Base-by-base conservation (phyloP, 768 basidiomycete species). In the Rhodotorula kratochvilovae region DNA sequence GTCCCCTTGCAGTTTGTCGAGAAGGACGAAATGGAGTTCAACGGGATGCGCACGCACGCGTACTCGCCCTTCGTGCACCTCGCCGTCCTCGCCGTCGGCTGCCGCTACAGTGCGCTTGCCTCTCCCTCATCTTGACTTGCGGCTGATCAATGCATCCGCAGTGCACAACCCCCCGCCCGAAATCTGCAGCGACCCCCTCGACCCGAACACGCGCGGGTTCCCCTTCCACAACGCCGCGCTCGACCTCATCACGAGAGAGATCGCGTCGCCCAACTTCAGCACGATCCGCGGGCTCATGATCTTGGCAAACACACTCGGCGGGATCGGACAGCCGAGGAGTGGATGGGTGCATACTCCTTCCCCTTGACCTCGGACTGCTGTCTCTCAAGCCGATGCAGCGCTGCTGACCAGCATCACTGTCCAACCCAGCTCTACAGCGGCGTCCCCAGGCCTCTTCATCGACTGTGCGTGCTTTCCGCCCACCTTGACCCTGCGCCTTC, bases 71-170 rank as follows among this genome's bases (percentile, higher is more conserved):
- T 58, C 25, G 33, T 58, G 8, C 56, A 58, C 12, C 56, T 58
- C 25, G 23, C 25, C 3, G 36, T 58, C 27, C 56, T 58, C 27
- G 56, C 56, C 12, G 27, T 42, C 36, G 56, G 56, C 2, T 42
- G 25, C 27, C 56, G 35, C 10, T 58, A 58, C 39, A 27, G 56
- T 58, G 25, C 8, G 56, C 5, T 13, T 35, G n/a, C n/a, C 5
- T 3, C 33, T 5, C 11, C 35, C 7, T 23, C 25, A 0, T 1
- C 3, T 0, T n/a, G 21, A 8, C 7, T 1, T 3, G 27, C 23
- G 27, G 23, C n/a, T n/a, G n/a, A n/a, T n/a, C n/a, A n/a, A n/a
- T n/a, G n/a, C n/a, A n/a, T n/a, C n/a, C 33, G 25, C 56, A 58
- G 56, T 58, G 36, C 36, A n/a, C 35, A 15, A 58, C 12, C 56